Evolutionary conservation across 1,139 yeast species (phyloP).

Genomic region (Protomyces arabidopsidicola): DNA sequence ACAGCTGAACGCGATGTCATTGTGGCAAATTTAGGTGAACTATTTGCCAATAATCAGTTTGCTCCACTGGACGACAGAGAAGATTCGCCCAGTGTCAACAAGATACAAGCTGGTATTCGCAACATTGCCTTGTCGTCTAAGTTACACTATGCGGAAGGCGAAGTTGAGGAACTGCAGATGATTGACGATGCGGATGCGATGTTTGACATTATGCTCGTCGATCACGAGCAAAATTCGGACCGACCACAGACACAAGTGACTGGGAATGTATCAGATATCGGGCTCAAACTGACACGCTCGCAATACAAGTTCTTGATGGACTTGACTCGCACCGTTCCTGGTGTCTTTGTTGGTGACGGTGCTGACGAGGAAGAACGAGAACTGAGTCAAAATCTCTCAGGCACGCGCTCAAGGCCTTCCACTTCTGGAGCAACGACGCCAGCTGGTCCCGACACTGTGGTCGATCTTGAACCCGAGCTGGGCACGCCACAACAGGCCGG

Average conservation of each 20-base stretch:
- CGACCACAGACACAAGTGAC: slow-evolving; percentile 53
- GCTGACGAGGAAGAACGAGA: slow-evolving; percentile 48
- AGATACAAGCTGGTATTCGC: slow-evolving; percentile 63
- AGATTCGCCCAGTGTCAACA: slow-evolving; percentile 44
- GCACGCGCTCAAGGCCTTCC: not conserved
- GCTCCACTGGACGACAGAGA: slow-evolving; percentile 35
- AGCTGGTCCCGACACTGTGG: not conserved
- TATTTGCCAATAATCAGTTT: slow-evolving; percentile 65
- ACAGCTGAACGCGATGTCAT: slow-evolving; percentile 53
- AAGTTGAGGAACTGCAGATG: slow-evolving; percentile 56
- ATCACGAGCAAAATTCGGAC: slow-evolving; percentile 41
- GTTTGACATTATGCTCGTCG: slow-evolving; percentile 57
- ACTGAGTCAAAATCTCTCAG: slow-evolving; percentile 12
- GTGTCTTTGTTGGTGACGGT: slow-evolving; percentile 46
- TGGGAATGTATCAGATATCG: slow-evolving; percentile 64
- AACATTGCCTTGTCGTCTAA: slow-evolving; percentile 62
- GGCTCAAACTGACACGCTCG: slow-evolving; percentile 66
- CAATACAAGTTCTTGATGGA: slow-evolving; percentile 61
- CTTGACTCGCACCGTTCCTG: slow-evolving; percentile 55
- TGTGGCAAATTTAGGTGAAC: slow-evolving; percentile 75
- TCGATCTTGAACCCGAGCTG: not conserved
- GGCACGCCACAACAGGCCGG: not conserved
- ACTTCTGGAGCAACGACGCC: not conserved
- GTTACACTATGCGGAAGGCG: slow-evolving; percentile 49
- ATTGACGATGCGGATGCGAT: slow-evolving; percentile 64